These are phyloP conservation scores for Streptanthus diversifolius DNA, from an alignment of 345 rosid genomes.

Conservation along the genomic window DNA sequence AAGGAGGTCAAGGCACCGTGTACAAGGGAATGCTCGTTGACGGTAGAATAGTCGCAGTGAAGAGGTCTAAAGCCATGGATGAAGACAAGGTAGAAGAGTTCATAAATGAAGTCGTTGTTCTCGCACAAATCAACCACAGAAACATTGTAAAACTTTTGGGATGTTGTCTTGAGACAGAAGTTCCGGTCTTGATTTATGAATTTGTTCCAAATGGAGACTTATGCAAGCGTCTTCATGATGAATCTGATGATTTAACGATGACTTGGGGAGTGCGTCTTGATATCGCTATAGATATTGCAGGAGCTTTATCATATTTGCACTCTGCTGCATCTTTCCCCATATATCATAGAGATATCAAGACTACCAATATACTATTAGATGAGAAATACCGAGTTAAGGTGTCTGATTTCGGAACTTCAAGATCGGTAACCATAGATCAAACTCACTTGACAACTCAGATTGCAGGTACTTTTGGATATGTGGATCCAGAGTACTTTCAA, in stretches of 20 bases:
- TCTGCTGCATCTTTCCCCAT: constrained; percentile 31
- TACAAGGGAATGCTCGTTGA: constrained; percentile 30
- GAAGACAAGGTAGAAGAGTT: constrained; percentile 35
- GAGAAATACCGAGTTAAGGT: constrained; percentile 30
- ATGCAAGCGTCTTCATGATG: constrained; percentile 23
- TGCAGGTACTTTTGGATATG: constrained; percentile 45
- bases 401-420: constrained; percentile 36
- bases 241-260: constrained; percentile 17
- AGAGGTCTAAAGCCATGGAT: constrained; percentile 19
- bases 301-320: constrained; percentile 22
- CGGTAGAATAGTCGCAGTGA: constrained; percentile 26
- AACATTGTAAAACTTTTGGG: constrained; percentile 34
- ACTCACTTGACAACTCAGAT: constrained; percentile 32
- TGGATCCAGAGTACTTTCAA: constrained; percentile 48
- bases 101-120: constrained; percentile 35
- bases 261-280: constrained; percentile 26
- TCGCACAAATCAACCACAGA: constrained; percentile 30
- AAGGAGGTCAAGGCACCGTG: constrained; percentile 39
- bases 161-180: constrained; percentile 31
- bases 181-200: constrained; percentile 31
- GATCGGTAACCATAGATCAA: constrained; percentile 27
- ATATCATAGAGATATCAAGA: constrained; percentile 33
- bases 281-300: constrained; percentile 12
- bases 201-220: constrained; percentile 29
- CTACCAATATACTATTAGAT: constrained; percentile 29